A percentile compares a stretch with the other conserved stretches of the same genome.
phyloP scores from a whole-genome alignment of 768 basidiomycete species.

The Phylloporus sp. region DNA sequence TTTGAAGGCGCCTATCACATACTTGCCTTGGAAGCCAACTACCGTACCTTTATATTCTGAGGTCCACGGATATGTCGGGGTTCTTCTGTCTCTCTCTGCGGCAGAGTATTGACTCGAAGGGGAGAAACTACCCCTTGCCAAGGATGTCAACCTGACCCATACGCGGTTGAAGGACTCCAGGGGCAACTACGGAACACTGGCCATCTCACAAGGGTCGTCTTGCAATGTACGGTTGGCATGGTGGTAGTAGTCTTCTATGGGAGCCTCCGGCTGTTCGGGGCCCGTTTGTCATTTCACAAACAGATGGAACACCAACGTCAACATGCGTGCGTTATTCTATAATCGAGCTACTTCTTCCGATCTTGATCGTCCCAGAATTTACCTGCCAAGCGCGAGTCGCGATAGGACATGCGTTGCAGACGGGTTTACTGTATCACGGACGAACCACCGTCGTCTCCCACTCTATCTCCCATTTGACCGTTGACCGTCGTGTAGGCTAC shows the following conservation, averaged over 20 bases:
- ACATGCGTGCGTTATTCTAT: neutral
- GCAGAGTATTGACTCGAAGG: neutral
- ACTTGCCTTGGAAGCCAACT: neutral
- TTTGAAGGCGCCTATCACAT: neutral
- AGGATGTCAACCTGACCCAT: too few species aligned
- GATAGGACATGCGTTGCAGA: neutral
- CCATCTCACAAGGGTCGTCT: neutral
- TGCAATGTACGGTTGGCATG: neutral
- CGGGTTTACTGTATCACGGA: neutral
- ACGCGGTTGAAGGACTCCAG: neutral
- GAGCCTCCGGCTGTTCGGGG: neutral
- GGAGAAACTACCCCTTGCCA: neutral
- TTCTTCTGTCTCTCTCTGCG: neutral
- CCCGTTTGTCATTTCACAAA: neutral
- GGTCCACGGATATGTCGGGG: neutral
- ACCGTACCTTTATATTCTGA: neutral
- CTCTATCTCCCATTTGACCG: slow-evolving; percentile 5
- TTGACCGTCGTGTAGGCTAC: neutral
- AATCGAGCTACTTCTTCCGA: slow-evolving; percentile 2
- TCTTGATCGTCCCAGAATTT: slow-evolving; percentile 1
- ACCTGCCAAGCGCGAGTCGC: neutral
- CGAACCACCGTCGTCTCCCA: neutral
- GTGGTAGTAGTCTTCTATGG: neutral
- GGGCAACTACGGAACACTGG: neutral
- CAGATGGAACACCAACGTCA: neutral